Conservation (phyloP, 305 asterid species). For the Plantago coronopus region DNA sequence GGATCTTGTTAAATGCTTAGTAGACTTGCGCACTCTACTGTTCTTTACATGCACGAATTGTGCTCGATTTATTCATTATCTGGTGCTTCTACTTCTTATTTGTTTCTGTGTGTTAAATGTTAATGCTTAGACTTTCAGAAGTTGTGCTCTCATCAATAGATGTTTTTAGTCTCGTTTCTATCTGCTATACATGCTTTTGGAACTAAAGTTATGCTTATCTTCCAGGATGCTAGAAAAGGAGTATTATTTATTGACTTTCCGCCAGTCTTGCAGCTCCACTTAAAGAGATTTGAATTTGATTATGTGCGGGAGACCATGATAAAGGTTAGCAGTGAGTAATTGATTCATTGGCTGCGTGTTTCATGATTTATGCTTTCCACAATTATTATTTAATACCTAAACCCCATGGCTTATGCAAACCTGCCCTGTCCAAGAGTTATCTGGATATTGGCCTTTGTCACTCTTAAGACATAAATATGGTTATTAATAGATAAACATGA, state of each 20-base stretch:
- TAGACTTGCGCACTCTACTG: constrained; percentile 12
- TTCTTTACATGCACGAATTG: constrained; percentile 1
- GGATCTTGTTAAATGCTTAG: constrained; percentile 9
- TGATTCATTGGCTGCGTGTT: constrained; percentile 17
- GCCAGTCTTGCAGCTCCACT: constrained; percentile 60
- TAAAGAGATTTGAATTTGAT: constrained; percentile 64
- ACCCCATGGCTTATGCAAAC: not conserved
- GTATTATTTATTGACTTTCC: constrained; percentile 55
- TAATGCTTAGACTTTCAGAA: too few species aligned
- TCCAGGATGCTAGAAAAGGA: constrained; percentile 68
- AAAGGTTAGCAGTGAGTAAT: constrained; percentile 45
- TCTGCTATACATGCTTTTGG: constrained; percentile 18
- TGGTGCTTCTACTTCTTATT: not conserved
- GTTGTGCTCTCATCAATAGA: constrained; percentile 10
- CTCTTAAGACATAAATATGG: not conserved
- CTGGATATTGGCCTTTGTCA: constrained; percentile 3
- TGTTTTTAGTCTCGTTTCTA: constrained; percentile 14
- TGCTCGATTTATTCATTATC: constrained; percentile 3
- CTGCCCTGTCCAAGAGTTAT: not conserved
- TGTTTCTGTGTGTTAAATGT: too few species aligned
- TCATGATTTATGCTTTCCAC: constrained; percentile 9
- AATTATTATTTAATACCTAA: not conserved
- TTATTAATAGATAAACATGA: too few species aligned
- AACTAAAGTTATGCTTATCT: constrained; percentile 18
- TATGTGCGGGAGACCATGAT: constrained; percentile 50